Percentiles rank a stretch among this genome's conserved stretches.
Conservation (phyloP, 1,139 yeast genomes). For the Eremothecium cymbalariae region DNA sequence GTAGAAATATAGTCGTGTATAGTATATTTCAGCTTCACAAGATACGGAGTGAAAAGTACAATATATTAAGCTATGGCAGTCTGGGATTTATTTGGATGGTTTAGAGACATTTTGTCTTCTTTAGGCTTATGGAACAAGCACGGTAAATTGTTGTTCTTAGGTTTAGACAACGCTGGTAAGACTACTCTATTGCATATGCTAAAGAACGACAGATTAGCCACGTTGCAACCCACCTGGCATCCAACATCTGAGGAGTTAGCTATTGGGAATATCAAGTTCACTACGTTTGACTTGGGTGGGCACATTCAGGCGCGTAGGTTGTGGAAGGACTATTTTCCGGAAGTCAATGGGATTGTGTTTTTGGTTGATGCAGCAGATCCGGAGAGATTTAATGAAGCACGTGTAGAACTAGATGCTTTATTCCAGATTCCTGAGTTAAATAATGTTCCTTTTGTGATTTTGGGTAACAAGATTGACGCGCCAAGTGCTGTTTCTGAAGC, state of each 20-base stretch:
- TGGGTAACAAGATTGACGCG: slow-evolving; percentile 95
- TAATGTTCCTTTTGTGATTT: slow-evolving; percentile 81
- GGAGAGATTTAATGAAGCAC: slow-evolving; percentile 88
- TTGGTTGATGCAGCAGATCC: slow-evolving; percentile 96
- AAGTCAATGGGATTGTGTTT: slow-evolving; percentile 94
- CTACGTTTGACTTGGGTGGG: slow-evolving; percentile 97
- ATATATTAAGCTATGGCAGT: slow-evolving; percentile 17
- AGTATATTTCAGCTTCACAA: too few relatives aligned
- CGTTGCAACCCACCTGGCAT: slow-evolving; percentile 94
- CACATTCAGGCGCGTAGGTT: slow-evolving; percentile 97
- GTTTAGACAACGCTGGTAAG: slow-evolving; percentile 97
- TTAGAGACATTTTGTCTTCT: slow-evolving; percentile 88
- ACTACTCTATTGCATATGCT: slow-evolving; percentile 95
- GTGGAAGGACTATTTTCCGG: slow-evolving; percentile 99
- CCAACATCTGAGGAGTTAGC: slow-evolving; percentile 98
- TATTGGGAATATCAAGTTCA: slow-evolving; percentile 91
- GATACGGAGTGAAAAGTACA: too few relatives aligned
- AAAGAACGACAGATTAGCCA: slow-evolving; percentile 93
- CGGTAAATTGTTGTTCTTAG: slow-evolving; percentile 90
- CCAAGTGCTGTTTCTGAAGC: slow-evolving; percentile 92
- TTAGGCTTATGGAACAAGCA: slow-evolving; percentile 96
- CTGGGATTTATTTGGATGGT: slow-evolving; percentile 33
- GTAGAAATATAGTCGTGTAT: too few relatives aligned
- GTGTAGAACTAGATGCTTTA: slow-evolving; percentile 87
- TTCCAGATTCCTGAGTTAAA: slow-evolving; percentile 86